These are phyloP conservation scores for Colletotrichum destructivum DNA, from an alignment of 2,329 filamentous ascomycete genomes.

Conservation along the genomic window DNA sequence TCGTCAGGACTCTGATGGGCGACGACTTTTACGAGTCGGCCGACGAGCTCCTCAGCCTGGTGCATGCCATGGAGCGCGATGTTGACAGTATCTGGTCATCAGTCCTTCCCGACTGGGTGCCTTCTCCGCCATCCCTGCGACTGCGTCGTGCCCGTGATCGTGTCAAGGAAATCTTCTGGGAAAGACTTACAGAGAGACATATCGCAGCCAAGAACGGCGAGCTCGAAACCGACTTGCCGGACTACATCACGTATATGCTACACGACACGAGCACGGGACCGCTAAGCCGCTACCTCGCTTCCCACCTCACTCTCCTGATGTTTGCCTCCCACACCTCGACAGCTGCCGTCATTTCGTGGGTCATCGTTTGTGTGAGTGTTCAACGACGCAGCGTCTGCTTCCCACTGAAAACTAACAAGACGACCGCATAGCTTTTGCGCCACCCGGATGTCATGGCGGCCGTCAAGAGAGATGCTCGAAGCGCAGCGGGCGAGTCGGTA, in stretches of 20 bases:
- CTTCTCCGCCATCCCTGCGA: constrained; percentile 35
- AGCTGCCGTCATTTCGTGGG: constrained; percentile 41
- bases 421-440: constrained; percentile 35
- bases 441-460: constrained; percentile 40
- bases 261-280: constrained; percentile 37
- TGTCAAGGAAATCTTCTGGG: constrained; percentile 42
- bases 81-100: constrained; percentile 34
- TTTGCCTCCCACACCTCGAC: constrained; percentile 43
- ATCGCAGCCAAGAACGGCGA: constrained; percentile 21
- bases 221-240: constrained; percentile 28
- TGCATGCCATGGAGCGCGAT: constrained; percentile 41
- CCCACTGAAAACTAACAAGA: background rate
- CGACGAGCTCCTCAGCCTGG: constrained; percentile 38
- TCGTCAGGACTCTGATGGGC: constrained; percentile 42
- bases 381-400: too few relatives aligned
- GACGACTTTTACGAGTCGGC: constrained; percentile 43
- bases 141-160: constrained; percentile 39
- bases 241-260: constrained; percentile 44
- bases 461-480: constrained; percentile 41
- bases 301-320: constrained; percentile 43
- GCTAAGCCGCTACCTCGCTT: constrained; percentile 34
- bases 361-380: constrained; percentile 41
- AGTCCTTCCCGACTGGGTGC: constrained; percentile 42
- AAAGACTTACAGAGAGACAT: constrained; percentile 39
- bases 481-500: constrained; percentile 16